Evolutionary conservation across 441 rosid species (phyloP).

Genomic region (Erodium moschatum): DNA sequence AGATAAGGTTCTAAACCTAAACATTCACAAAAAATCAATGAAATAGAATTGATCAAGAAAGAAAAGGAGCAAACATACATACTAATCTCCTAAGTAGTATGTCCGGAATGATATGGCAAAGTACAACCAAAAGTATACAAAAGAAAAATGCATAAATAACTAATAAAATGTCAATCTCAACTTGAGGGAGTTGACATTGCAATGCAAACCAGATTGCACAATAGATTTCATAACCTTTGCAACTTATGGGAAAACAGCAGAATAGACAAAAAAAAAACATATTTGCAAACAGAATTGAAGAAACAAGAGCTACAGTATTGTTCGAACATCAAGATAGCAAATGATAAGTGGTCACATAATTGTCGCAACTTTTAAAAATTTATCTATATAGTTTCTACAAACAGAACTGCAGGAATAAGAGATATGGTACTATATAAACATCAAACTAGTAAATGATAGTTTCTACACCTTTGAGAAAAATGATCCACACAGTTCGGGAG

Average conservation of each 20-base stretch:
- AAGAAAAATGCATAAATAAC: neutral
- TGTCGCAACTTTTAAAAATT: neutral
- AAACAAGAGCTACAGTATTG: neutral
- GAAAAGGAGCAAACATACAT: neutral
- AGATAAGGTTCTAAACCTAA: neutral
- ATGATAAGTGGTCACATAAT: neutral
- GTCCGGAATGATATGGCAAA: neutral
- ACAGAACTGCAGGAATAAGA: neutral
- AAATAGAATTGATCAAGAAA: neutral
- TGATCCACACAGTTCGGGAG: conserved; percentile 98
- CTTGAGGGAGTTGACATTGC: neutral
- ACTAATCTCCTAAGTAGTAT: neutral
- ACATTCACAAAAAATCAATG: neutral
- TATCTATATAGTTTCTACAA: neutral
- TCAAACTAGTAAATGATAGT: neutral
- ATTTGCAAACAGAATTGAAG: neutral
- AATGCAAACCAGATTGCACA: neutral
- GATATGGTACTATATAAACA: neutral
- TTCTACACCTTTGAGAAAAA: conserved; percentile 79
- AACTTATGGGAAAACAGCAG: neutral
- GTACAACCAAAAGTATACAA: neutral
- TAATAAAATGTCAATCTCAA: neutral
- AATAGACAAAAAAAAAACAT: neutral
- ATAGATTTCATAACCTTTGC: neutral
- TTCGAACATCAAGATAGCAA: neutral